Conservation (phyloP, 768 basidiomycete species). For the Pisolithus sp. region DNA sequence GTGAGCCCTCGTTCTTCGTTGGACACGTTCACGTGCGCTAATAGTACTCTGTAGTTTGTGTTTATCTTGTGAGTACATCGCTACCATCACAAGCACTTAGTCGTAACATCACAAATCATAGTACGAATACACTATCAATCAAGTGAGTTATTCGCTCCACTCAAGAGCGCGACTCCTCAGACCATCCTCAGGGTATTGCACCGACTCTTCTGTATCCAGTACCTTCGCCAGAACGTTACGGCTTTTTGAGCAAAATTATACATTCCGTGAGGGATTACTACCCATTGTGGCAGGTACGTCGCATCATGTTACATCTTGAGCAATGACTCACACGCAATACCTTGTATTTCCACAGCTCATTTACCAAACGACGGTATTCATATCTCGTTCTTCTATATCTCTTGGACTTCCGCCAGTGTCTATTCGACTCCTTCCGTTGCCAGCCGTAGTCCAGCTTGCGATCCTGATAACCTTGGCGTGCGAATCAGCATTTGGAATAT, state of each 20-base stretch:
- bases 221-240: slow-evolving; percentile 53
- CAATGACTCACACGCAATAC: not conserved
- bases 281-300: slow-evolving; percentile 82
- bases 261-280: slow-evolving; percentile 88
- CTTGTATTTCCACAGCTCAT: slow-evolving; percentile 46
- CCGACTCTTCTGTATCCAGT: slow-evolving; percentile 88
- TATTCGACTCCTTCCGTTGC: slow-evolving; percentile 56
- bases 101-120: slow-evolving; percentile 35
- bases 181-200: slow-evolving; percentile 59
- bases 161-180: not conserved
- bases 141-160: slow-evolving; percentile 36
- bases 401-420: slow-evolving; percentile 80
- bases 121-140: slow-evolving; percentile 92
- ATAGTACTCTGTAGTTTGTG: slow-evolving; percentile 37
- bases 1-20: slow-evolving; percentile 40
- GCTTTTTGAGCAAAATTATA: slow-evolving; percentile 70
- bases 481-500: slow-evolving; percentile 67
- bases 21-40: slow-evolving; percentile 7
- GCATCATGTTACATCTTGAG: slow-evolving; percentile 12
- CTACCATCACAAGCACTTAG: not conserved
- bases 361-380: slow-evolving; percentile 86
- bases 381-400: slow-evolving; percentile 88
- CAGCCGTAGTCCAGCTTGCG: slow-evolving; percentile 62
- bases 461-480: slow-evolving; percentile 58
- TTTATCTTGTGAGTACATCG: slow-evolving; percentile 47